Evolutionary conservation across 225 moss, liverwort and hornwort species (phyloP), one percentile per base, ranked within the genome.

Genomic region (Lunularia cruciata): DNA sequence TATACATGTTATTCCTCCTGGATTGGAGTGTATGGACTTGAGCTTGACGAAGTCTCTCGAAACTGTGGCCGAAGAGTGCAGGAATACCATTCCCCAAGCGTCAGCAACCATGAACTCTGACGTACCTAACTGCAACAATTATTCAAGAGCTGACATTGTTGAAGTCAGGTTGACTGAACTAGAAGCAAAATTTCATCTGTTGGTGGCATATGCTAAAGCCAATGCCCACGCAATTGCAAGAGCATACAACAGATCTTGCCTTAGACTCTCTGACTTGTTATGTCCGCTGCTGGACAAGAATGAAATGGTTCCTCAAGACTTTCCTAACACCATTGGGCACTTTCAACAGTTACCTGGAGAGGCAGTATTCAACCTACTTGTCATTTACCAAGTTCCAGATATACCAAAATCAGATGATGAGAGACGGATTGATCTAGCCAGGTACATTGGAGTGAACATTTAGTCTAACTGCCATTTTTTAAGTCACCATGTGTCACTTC

Each of bases 211-310:
- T 25, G 33, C 67, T 3, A 67, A 67, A 36, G 49, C 67, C 4
- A 67, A 67, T 38, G 51, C 67, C 7, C 67, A 67, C 48, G 67
- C 67, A 23, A 67, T 67, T 38, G 67, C 67, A 5, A 51, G 67
- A 49, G 51, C 51, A 3, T 67, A 67, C 67, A 67, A 67, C 51
- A 67, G 67, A 52, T 49, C 67, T 22, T 67, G 67, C 26, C 10
- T 67, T 11, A 35, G 67, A 25, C 53, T 67, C 12, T 34, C 32
- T 10, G 67, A 67, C 23, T 52, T 67, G 51, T 22, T 67, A 35
- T 67, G 51, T 26, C 67, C 67, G 51, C 53, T 67, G 20, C 9
- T 52, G 51, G 67, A 67, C 51, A 67, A 67, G 36, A 52, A 67
- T 6, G 67, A 67, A 36, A 25, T 16, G 16, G 35, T 67, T 13